Conservation (phyloP, 1,284 basidiomycete species). For the Moesziomyces globuligerus region DNA sequence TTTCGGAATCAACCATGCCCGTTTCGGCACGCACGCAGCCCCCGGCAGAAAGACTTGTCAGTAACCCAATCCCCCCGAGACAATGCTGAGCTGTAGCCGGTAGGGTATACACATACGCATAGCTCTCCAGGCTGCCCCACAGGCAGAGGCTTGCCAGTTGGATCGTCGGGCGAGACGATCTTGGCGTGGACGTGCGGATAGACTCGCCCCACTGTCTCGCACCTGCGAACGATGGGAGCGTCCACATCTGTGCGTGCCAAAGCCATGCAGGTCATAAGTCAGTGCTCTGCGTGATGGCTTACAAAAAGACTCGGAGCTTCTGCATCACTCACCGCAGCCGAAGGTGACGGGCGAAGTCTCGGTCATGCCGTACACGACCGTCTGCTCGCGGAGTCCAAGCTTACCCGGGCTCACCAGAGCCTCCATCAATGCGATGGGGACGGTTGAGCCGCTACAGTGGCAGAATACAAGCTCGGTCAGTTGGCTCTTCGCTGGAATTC, state of each 20-base stretch:
- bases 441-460: constrained; percentile 74
- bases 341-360: constrained; percentile 79
- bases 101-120: constrained; percentile 69
- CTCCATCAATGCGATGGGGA: constrained; percentile 78
- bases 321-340: constrained; percentile 69
- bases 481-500: too few species aligned
- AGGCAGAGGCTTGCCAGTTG: constrained; percentile 55
- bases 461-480: background rate
- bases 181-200: constrained; percentile 82
- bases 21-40: constrained; percentile 7
- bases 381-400: constrained; percentile 73
- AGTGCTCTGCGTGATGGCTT: too few species aligned
- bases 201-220: constrained; percentile 81
- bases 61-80: too few species aligned
- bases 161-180: constrained; percentile 73
- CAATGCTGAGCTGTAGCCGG: too few species aligned
- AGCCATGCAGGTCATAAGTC: background rate
- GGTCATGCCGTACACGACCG: constrained; percentile 72
- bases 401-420: constrained; percentile 69
- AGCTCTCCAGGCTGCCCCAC: constrained; percentile 75
- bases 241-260: constrained; percentile 30
- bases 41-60: constrained; percentile 5
- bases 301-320: background rate
- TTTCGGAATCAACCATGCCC: constrained; percentile 6
- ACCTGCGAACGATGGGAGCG: constrained; percentile 77